Base-by-base conservation (phyloP, 2,329 filamentous ascomycete species). In the Albifimbria verrucaria region DNA sequence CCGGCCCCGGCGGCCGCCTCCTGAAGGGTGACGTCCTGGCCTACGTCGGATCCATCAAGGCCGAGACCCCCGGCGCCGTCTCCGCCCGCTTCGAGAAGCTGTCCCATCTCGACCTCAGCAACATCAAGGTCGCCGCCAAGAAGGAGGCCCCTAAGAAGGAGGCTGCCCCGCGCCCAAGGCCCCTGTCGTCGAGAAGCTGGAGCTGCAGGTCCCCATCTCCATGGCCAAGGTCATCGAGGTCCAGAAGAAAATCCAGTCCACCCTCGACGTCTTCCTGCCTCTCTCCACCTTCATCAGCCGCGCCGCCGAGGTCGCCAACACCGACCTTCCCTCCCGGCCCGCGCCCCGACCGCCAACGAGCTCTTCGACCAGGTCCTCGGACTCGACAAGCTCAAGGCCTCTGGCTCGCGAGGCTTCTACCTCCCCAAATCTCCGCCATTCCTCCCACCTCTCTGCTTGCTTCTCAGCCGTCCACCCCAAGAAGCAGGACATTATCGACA, bases 11-110 rank as follows among this genome's bases (percentile, higher is more conserved):
- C 64, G 92, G 92, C 53, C 87, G 94, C 56, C 78, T 99, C 51
- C 81, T 99, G 57, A 99, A 99, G 80, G 94, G 94, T 52, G 94
- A 99, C 68, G 88, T 99, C 7, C 84, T 99, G 51, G 92, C 92
- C 47, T 94, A 93, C 71, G 73, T 97, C 17, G 94, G 94, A 57
- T 78, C 80, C 61, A 90, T 97, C 65, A 78, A 87, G 55, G 77
- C 85, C 57, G 79, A 85, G 54, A 88, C 90, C 60, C 89, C 93
- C 2, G 80, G 83, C 21, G 78, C 85, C 56, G 81, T 92, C 61
- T 88, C 89, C 52, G 77, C 81, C 53, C 85, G 84, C 50, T 87
- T 96, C 66, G 78, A 83, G 55, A 87, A 91, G 71, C 83, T 94
- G 48, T 77, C 83, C 42, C 91, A 95, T 70, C 85, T 99, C 50